phyloP scores from a whole-genome alignment of 176 grass and related monocot genomes.

The Juncus inflexus region DNA sequence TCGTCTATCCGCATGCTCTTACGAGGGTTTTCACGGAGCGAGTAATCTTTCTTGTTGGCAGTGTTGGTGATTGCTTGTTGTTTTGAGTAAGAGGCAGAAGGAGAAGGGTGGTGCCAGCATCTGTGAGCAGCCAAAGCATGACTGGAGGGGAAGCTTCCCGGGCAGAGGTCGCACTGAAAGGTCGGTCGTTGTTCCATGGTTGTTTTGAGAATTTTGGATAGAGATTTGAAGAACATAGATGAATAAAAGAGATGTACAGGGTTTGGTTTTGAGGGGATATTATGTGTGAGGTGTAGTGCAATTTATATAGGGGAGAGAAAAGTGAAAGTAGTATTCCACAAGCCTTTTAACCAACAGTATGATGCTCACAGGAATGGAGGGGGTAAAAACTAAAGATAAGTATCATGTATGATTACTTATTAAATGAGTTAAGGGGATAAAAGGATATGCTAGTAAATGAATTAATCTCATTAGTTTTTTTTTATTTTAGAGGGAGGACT shows the following conservation, averaged over 20 bases:
- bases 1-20: conserved; percentile 40
- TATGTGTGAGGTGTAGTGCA: conserved; percentile 20
- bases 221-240: conserved; percentile 24
- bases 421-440: too few species aligned
- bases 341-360: too few species aligned
- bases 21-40: conserved; percentile 55
- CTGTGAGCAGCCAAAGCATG: conserved; percentile 73
- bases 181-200: conserved; percentile 47
- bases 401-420: too few species aligned
- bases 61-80: conserved; percentile 12
- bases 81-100: conserved; percentile 28
- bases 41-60: conserved; percentile 29
- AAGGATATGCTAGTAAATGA: too few species aligned
- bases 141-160: conserved; percentile 51
- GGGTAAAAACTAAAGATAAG: too few species aligned
- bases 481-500: too few species aligned
- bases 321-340: too few species aligned
- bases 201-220: conserved; percentile 29
- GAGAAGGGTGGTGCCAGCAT: conserved; percentile 49
- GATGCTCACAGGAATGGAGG: too few species aligned
- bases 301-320: too few species aligned
- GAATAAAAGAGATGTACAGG: conserved; percentile 32
- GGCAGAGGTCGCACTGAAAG: conserved; percentile 58
- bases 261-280: conserved; percentile 3
- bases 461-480: too few species aligned